phyloP scores from a whole-genome alignment of 1,284 basidiomycete species.

The Sporisorium scitamineum region DNA sequence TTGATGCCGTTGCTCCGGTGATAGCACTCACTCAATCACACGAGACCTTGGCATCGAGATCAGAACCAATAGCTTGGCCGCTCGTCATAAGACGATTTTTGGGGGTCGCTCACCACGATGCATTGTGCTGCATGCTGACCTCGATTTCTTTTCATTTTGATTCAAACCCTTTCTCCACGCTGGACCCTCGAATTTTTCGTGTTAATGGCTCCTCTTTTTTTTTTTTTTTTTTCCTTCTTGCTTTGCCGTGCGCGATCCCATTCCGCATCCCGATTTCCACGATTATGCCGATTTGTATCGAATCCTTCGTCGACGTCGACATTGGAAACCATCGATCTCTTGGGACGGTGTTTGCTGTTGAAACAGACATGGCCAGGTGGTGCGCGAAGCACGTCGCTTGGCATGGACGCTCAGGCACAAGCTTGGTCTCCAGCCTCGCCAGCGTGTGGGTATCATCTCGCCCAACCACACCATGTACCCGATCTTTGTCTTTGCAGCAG shows the following conservation, averaged over 20 bases:
- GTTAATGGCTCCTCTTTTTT: slow-evolving; percentile 16
- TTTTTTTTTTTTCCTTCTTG: too few relatives aligned
- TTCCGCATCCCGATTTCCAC: not conserved
- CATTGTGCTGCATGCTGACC: slow-evolving; percentile 40
- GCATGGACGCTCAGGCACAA: slow-evolving; percentile 56
- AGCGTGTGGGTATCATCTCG: slow-evolving; percentile 62
- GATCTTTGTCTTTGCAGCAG: slow-evolving; percentile 53
- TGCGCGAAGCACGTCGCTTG: slow-evolving; percentile 45
- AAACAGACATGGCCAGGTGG: slow-evolving; percentile 41
- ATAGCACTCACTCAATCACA: not conserved
- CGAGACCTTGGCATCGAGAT: slow-evolving; percentile 1
- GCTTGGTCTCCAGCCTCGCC: slow-evolving; percentile 53
- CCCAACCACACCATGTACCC: slow-evolving; percentile 66
- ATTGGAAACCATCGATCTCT: not conserved
- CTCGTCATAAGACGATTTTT: not conserved
- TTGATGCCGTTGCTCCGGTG: not conserved
- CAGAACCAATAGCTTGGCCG: not conserved
- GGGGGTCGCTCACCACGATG: slow-evolving; percentile 10
- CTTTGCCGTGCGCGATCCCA: too few relatives aligned
- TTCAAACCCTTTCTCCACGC: not conserved
- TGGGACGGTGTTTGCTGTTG: not conserved
- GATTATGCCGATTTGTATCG: not conserved
- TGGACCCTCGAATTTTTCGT: slow-evolving; percentile 3
- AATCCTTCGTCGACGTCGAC: not conserved
- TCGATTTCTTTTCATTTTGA: slow-evolving; percentile 12